Evolutionary conservation across 2,329 filamentous ascomycete species (phyloP).

Genomic region (Colletotrichum navitas): DNA sequence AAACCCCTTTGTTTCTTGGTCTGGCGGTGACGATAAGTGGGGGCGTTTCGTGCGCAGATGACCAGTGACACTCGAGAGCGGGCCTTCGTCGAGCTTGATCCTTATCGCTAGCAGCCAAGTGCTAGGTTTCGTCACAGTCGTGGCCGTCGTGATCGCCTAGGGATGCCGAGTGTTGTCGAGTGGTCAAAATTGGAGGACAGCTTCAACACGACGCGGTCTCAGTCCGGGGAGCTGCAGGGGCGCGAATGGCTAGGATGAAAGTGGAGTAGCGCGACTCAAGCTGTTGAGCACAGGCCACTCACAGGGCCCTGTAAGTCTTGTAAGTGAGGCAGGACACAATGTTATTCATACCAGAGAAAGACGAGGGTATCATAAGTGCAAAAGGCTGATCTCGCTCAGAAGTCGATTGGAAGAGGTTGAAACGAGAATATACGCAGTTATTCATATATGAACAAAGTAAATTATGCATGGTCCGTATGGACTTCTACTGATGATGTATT

Average conservation of each 20-base stretch:
- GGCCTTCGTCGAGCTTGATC: not conserved
- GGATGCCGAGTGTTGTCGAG: conserved; percentile 23
- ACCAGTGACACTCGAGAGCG: not conserved
- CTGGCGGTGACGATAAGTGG: conserved; percentile 38
- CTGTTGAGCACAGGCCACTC: conserved; percentile 35
- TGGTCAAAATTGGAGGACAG: conserved; percentile 41
- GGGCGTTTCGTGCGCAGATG: conserved; percentile 14
- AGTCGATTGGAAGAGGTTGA: accelerated
- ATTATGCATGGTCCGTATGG: conserved; percentile 28
- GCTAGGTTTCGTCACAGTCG: conserved; percentile 26
- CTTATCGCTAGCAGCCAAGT: not conserved
- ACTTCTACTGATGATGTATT: conserved; percentile 33
- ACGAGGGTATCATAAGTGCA: not conserved
- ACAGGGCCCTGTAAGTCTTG: conserved; percentile 17
- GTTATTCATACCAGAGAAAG: not conserved
- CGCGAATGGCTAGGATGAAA: conserved; percentile 39
- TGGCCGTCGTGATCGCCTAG: conserved; percentile 30
- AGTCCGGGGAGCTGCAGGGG: conserved; percentile 43
- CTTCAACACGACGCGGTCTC: conserved; percentile 43
- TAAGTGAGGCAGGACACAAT: conserved; percentile 18
- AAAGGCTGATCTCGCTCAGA: not conserved
- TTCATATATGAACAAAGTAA: conserved; percentile 30
- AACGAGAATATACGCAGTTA: not conserved
- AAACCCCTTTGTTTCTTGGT: conserved; percentile 40
- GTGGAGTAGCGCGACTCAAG: conserved; percentile 36